These are phyloP conservation scores for Phylloporus sp. DNA, from an alignment of 768 basidiomycete genomes.

Conservation along the genomic window DNA sequence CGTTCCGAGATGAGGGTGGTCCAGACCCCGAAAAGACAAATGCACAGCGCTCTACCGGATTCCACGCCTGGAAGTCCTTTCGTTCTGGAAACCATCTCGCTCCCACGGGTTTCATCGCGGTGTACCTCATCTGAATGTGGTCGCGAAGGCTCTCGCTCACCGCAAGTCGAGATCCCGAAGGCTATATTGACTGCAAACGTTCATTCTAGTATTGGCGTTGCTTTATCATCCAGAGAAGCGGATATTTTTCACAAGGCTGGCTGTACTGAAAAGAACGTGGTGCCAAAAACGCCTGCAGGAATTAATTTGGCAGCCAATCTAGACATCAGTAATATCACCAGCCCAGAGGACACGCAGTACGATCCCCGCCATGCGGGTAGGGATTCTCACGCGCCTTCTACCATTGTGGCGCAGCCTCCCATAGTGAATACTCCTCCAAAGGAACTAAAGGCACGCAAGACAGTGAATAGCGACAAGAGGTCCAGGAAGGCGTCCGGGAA, in stretches of 20 bases:
- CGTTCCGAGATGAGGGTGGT: not conserved
- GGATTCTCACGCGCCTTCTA: not conserved
- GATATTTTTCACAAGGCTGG: not conserved
- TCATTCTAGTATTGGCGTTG: not conserved
- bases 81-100: not conserved
- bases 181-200: not conserved
- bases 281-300: constrained; percentile 7
- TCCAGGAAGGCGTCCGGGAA: not conserved
- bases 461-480: constrained; percentile 20
- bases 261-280: not conserved
- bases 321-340: constrained; percentile 20
- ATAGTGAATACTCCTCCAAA: not conserved
- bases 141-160: too few species aligned
- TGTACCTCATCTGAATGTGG: constrained; percentile 5
- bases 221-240: not conserved
- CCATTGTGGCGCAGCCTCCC: not conserved
- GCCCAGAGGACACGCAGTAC: constrained; percentile 8
- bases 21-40: not conserved
- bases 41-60: not conserved
- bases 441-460: constrained; percentile 15
- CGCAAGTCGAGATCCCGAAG: not conserved
- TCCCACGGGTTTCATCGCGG: not conserved
- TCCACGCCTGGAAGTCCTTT: not conserved
- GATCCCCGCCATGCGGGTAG: not conserved
- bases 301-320: not conserved